Conservation (phyloP, 768 basidiomycete genomes). For the Rickenella mellea region DNA sequence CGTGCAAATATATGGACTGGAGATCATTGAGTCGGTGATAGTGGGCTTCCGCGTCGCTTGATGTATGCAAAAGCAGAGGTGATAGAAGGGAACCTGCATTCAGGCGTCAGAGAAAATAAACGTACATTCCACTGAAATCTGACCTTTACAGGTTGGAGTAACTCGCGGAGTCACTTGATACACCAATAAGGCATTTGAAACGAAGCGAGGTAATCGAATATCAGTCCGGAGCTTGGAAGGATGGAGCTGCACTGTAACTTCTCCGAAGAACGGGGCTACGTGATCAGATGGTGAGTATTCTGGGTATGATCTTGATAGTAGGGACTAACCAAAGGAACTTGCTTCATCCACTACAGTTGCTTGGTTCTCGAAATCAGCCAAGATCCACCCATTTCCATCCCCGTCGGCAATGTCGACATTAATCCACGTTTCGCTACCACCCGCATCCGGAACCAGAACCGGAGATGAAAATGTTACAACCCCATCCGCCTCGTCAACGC, state of each 20-base stretch:
- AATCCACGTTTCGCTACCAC: not conserved
- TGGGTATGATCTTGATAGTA: constrained; percentile 5
- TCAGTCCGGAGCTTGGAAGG: constrained; percentile 28
- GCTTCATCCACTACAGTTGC: constrained; percentile 23
- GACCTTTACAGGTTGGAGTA: constrained; percentile 20
- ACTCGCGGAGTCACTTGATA: constrained; percentile 42
- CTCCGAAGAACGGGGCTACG: constrained; percentile 32
- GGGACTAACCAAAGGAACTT: constrained; percentile 35
- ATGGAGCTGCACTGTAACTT: constrained; percentile 24
- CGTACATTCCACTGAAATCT: not conserved
- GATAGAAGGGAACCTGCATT: constrained; percentile 41
- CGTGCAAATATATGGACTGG: constrained; percentile 48
- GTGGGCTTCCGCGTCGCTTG: constrained; percentile 53
- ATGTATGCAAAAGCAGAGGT: constrained; percentile 59
- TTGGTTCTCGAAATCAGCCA: constrained; percentile 38
- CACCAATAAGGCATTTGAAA: constrained; percentile 54
- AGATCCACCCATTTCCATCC: constrained; percentile 40
- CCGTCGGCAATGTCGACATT: not conserved
- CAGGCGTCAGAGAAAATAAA: constrained; percentile 2
- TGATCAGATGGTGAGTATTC: constrained; percentile 4
- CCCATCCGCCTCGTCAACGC: constrained; percentile 68
- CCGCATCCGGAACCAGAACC: constrained; percentile 19
- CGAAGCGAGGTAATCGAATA: constrained; percentile 43
- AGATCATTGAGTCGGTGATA: constrained; percentile 45
- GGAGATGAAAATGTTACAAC: constrained; percentile 58